Percentiles rank a stretch among this genome's conserved stretches.
Evolutionary conservation across 2,329 filamentous ascomycete genomes (phyloP).

Genomic region (Pestalotiopsis sp.): DNA sequence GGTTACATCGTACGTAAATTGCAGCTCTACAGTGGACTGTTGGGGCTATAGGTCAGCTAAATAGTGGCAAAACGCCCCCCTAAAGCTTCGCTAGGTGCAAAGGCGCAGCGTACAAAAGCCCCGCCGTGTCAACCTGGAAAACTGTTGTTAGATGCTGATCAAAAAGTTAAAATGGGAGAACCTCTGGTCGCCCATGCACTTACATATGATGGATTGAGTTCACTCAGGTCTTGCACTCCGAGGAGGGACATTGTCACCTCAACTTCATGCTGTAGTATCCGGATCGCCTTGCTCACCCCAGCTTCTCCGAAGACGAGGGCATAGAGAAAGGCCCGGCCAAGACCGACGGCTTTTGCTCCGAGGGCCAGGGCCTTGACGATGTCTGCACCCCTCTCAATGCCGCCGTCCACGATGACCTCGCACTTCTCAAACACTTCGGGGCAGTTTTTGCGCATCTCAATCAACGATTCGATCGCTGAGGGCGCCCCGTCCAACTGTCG

Average conservation of each 20-base stretch:
- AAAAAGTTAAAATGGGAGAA: neutral
- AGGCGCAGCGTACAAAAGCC: neutral
- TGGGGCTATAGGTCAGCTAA: neutral
- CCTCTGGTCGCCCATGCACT: neutral
- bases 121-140: neutral
- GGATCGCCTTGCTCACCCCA: neutral
- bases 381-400: conserved; percentile 39
- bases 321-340: conserved; percentile 51
- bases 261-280: neutral
- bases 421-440: conserved; percentile 36
- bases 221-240: neutral
- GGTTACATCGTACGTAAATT: no score
- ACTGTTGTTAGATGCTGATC: neutral
- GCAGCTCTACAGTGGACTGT: neutral
- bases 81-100: neutral
- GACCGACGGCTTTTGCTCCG: conserved; percentile 40
- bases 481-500: conserved; percentile 68
- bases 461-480: conserved; percentile 33
- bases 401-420: conserved; percentile 37
- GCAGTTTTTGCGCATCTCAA: conserved; percentile 35
- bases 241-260: neutral
- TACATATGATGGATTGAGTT: neutral
- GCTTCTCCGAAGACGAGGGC: conserved; percentile 26
- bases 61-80: neutral
- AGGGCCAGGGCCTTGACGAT: conserved; percentile 41